Percentiles rank a stretch among this genome's conserved stretches.
Conservation (phyloP, 192 early-diverging fungal species). For the Umbelopsis ramanniana region DNA sequence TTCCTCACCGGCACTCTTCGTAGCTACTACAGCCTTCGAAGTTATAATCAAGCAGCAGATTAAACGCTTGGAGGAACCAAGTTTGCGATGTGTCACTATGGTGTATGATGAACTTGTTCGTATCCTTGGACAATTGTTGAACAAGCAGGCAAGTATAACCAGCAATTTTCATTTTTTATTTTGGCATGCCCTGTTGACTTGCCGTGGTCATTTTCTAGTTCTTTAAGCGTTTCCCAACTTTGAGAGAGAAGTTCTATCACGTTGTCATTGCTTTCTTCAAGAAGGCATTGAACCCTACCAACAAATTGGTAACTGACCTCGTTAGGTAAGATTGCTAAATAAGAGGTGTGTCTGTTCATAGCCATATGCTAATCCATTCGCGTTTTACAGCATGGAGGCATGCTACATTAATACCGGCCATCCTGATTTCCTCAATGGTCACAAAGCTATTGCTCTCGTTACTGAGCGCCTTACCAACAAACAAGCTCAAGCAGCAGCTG, state of each 20-base stretch:
- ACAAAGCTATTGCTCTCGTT: constrained; percentile 92
- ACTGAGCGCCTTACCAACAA: constrained; percentile 58
- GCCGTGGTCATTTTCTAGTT: constrained; percentile 41
- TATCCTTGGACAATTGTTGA: constrained; percentile 90
- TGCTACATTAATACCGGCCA: constrained; percentile 99
- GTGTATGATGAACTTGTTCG: constrained; percentile 98
- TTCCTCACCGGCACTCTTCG: constrained; percentile 96
- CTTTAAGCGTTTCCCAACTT: constrained; percentile 95
- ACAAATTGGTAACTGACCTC: constrained; percentile 92
- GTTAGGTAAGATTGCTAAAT: constrained; percentile 63
- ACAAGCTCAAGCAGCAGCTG: constrained; percentile 25
- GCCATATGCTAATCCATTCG: too few species aligned
- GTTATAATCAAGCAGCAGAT: constrained; percentile 99
- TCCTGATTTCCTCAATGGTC: constrained; percentile 98
- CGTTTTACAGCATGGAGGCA: constrained; percentile 76
- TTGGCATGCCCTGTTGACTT: background rate
- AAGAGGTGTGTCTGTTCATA: background rate
- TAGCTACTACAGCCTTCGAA: constrained; percentile 97
- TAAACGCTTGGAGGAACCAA: constrained; percentile 96
- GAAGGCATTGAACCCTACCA: constrained; percentile 87
- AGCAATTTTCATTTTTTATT: background rate
- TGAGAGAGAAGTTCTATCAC: constrained; percentile 91
- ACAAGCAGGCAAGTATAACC: constrained; percentile 70
- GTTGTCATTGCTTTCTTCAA: constrained; percentile 96
- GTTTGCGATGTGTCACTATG: constrained; percentile 93